Conservation (phyloP, 768 basidiomycete species). For the Kwoniella shandongensis region DNA sequence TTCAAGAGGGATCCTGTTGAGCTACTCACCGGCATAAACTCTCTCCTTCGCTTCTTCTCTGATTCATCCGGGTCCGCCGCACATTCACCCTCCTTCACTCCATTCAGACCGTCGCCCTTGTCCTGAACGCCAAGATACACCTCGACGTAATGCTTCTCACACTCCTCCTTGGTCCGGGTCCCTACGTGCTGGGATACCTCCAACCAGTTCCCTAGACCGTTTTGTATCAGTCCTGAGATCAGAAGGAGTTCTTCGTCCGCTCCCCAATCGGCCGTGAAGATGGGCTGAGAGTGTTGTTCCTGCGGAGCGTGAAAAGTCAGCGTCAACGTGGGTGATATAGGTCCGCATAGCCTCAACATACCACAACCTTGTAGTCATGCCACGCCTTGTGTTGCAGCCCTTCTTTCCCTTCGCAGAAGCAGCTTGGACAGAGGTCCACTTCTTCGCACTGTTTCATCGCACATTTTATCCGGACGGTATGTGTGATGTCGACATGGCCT, state of each 20-base stretch:
- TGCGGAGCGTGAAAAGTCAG: conserved; percentile 55
- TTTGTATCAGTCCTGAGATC: conserved; percentile 78
- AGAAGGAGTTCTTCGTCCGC: conserved; percentile 96
- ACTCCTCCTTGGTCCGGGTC: conserved; percentile 88
- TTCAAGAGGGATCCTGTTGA: neutral
- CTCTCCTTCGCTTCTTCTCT: conserved; percentile 33
- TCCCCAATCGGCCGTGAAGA: conserved; percentile 93
- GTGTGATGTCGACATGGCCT: conserved; percentile 80
- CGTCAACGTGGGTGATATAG: no score
- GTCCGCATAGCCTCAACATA: conserved; percentile 56
- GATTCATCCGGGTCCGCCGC: conserved; percentile 10
- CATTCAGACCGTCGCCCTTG: conserved; percentile 24
- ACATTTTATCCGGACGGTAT: conserved; percentile 95
- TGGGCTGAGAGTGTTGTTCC: conserved; percentile 96
- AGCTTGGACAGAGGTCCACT: conserved; percentile 87
- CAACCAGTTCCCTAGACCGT: conserved; percentile 94
- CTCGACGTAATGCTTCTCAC: conserved; percentile 79
- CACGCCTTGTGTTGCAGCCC: conserved; percentile 78
- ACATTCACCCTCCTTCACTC: conserved; percentile 10
- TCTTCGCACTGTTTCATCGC: conserved; percentile 68
- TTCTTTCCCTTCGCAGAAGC: conserved; percentile 90
- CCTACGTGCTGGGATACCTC: conserved; percentile 91
- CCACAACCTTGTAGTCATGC: conserved; percentile 90
- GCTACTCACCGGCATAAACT: conserved; percentile 52
- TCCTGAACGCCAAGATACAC: conserved; percentile 74